These are phyloP conservation scores for Exserohilum turcica DNA, from an alignment of 2,329 filamentous ascomycete genomes.

Conservation along the genomic window DNA sequence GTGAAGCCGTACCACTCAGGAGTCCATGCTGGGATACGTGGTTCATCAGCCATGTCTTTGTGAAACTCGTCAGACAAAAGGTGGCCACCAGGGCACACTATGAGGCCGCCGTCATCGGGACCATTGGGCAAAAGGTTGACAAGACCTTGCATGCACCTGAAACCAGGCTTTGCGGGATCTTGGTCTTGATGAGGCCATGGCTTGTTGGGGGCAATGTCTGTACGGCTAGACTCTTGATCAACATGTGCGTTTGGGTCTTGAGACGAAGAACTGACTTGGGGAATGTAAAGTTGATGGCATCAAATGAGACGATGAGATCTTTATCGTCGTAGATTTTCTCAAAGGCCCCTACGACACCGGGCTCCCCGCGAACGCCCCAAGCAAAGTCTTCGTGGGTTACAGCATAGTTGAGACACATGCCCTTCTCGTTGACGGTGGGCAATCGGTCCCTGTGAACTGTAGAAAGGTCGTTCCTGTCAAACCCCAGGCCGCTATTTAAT, in stretches of 20 bases:
- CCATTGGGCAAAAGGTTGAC: conserved; percentile 53
- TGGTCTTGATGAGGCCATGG: conserved; percentile 47
- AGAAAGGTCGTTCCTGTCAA: conserved; percentile 26
- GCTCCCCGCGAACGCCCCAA: conserved; percentile 50
- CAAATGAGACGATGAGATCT: conserved; percentile 50
- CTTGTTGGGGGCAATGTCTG: conserved; percentile 30
- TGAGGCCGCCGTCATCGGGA: conserved; percentile 47
- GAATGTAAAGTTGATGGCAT: conserved; percentile 47
- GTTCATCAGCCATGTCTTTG: conserved; percentile 30
- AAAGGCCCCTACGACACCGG: conserved; percentile 40
- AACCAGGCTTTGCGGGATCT: conserved; percentile 48
- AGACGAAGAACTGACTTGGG: background rate
- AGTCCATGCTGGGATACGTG: conserved; percentile 38
- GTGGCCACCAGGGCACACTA: conserved; percentile 44
- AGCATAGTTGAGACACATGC: conserved; percentile 39
- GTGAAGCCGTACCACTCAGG: conserved; percentile 45
- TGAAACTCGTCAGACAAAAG: conserved; percentile 41
- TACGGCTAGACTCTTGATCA: conserved; percentile 23
- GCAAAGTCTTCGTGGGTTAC: conserved; percentile 50
- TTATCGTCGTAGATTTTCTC: conserved; percentile 42
- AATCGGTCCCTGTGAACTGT: conserved; percentile 28
- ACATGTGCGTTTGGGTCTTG: background rate
- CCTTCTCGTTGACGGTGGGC: conserved; percentile 27
- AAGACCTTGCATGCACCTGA: conserved; percentile 59
- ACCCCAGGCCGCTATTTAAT: conserved; percentile 20